A percentile compares a stretch with the other conserved stretches of the same genome.
Evolutionary conservation across 495 filamentous ascomycete species (phyloP).

Genomic region (Acidomyces sp.): DNA sequence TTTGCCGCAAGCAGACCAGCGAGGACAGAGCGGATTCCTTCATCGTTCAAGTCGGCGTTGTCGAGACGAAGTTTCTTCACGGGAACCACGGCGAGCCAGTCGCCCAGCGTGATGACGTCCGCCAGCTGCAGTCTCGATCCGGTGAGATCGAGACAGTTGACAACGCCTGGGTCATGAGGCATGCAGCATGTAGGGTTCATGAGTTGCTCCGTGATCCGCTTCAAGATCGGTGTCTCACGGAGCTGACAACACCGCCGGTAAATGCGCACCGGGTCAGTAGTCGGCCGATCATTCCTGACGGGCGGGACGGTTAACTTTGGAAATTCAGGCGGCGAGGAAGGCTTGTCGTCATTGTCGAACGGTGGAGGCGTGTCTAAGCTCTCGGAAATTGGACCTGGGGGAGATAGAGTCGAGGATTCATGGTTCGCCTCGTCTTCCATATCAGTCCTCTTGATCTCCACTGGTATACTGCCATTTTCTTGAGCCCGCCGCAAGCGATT

Average conservation of each 20-base stretch:
- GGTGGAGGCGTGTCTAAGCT: constrained; percentile 7
- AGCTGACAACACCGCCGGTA: constrained; percentile 92
- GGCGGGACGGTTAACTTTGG: background rate
- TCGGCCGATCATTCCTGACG: constrained; percentile 55
- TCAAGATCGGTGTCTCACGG: constrained; percentile 77
- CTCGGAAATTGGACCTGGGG: constrained; percentile 14
- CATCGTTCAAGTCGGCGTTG: constrained; percentile 73
- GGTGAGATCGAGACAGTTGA: constrained; percentile 69
- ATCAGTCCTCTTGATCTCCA: constrained; percentile 54
- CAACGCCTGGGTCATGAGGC: constrained; percentile 48
- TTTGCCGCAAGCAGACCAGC: constrained; percentile 76
- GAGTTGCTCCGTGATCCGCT: constrained; percentile 78
- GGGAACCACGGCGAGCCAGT: constrained; percentile 88
- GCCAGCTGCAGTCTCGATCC: constrained; percentile 69
- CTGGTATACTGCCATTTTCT: constrained; percentile 66
- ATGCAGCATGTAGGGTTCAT: constrained; percentile 19
- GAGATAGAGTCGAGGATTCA: constrained; percentile 17
- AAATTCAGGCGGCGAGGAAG: background rate
- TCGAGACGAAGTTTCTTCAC: constrained; percentile 74
- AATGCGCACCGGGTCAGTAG: constrained; percentile 82
- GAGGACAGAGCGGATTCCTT: constrained; percentile 71
- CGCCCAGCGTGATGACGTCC: constrained; percentile 74
- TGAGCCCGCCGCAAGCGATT: constrained; percentile 65
- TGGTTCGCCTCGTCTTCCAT: constrained; percentile 1
- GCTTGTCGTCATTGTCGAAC: background rate